Base-by-base conservation (phyloP, 2,329 filamentous ascomycete genomes). In the Thelonectria discophora region DNA sequence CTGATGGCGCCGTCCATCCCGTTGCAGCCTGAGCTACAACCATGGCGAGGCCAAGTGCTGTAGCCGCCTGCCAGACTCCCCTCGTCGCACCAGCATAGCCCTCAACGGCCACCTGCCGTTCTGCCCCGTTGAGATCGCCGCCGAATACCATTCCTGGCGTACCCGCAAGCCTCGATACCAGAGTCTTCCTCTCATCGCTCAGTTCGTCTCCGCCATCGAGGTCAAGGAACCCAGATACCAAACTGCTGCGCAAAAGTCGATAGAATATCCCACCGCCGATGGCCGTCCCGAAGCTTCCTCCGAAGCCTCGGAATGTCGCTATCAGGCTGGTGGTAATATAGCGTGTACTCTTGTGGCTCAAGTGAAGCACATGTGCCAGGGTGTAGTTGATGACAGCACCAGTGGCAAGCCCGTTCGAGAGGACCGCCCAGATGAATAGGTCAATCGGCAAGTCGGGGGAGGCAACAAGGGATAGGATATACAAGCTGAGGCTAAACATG, bases 311-410 rank as follows among this genome's bases (percentile, higher is more conserved):
- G 76, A 94, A 94, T 1, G 92, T 96, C 27, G 89, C 87, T 4
- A 94, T 77, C 43, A 97, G 80, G 12, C 91, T 90, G 0, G 90
- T 92, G 3, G 90, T 87, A 51, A 95, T 87, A 70, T 91, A 93
- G 69, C 94, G 90, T 1, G 88, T 86, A 7, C 86, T 82, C 0
- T 85, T 81, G 0, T 81, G 79, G 0, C 89, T 90, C 5, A 94
- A 81, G 73, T 95, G 90, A 5, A 96, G 82, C 5, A 94, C 75
- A 70, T 96, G 93, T 0, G 92, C 91, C 3, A 96, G 83, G 0
- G 90, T 91, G 76, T 96, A 96, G 75, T 94, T 95, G 59, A 94
- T 79, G 6, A 86, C 82, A 0, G 90, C 88, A 12, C 92, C 92
- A 0, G 89, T 90, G 64, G 84, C 84, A 45, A 93, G 80, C 0